Percentiles rank a stretch among this genome's conserved stretches.
These are phyloP conservation scores for Suhomyces yuchorum DNA, from an alignment of 1,139 yeast species.

Conservation along the genomic window DNA sequence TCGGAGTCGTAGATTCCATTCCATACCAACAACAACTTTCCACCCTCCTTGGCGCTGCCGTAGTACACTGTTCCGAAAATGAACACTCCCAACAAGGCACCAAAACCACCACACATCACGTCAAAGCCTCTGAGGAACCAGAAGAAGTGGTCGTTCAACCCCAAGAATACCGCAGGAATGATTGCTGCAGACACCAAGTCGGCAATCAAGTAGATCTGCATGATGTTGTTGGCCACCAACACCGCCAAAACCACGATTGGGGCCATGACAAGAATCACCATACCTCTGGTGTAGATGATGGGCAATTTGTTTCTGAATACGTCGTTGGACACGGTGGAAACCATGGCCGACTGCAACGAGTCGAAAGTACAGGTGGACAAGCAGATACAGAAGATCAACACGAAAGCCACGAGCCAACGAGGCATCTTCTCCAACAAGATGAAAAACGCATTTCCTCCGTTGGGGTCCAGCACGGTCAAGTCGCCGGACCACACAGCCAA, in stretches of 20 bases:
- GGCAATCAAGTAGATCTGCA: slow-evolving; percentile 87
- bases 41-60: slow-evolving; percentile 72
- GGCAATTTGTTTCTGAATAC: slow-evolving; percentile 79
- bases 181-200: slow-evolving; percentile 86
- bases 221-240: slow-evolving; percentile 75
- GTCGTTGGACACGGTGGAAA: slow-evolving; percentile 87
- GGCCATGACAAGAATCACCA: slow-evolving; percentile 74
- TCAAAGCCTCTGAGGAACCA: slow-evolving; percentile 81
- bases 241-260: slow-evolving; percentile 86
- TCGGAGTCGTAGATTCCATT: slow-evolving; percentile 74
- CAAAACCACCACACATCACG: slow-evolving; percentile 79
- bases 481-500: slow-evolving; percentile 90
- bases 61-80: slow-evolving; percentile 83
- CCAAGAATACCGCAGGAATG: slow-evolving; percentile 82
- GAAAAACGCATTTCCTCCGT: slow-evolving; percentile 69
- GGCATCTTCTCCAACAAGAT: slow-evolving; percentile 72
- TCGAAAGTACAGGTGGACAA: slow-evolving; percentile 89
- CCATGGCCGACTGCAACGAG: slow-evolving; percentile 85
- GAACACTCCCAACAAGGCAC: slow-evolving; percentile 78
- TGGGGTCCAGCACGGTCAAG: slow-evolving; percentile 57
- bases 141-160: slow-evolving; percentile 61
- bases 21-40: slow-evolving; percentile 67
- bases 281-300: slow-evolving; percentile 63
- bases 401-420: slow-evolving; percentile 85
- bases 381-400: slow-evolving; percentile 69